Evolutionary conservation across 2,329 filamentous ascomycete genomes (phyloP).

Genomic region (Gaeumannomyces sp.): DNA sequence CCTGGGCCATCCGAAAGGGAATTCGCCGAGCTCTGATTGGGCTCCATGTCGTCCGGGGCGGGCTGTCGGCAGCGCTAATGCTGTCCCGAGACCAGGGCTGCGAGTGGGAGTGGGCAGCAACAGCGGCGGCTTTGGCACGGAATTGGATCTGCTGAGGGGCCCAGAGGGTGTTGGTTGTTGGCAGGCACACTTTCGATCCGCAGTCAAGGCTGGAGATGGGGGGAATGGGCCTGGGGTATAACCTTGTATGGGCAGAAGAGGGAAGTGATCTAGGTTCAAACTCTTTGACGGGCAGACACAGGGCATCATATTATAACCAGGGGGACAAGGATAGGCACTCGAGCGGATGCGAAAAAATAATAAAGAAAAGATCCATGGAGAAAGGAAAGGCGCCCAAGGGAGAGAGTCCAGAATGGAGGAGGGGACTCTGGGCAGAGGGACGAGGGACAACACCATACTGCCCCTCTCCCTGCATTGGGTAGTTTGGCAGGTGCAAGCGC

Average conservation of each 20-base stretch:
- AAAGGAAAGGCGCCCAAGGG: neutral
- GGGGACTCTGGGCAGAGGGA: neutral
- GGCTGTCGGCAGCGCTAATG: neutral
- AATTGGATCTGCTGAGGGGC: neutral
- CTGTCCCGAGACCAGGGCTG: neutral
- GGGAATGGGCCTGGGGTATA: neutral
- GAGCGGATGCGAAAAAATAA: neutral
- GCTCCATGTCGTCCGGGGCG: neutral
- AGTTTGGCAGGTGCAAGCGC: neutral
- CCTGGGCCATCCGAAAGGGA: conserved; percentile 1
- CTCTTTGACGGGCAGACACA: neutral
- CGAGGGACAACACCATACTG: neutral
- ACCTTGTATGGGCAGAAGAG: neutral
- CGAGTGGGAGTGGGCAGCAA: neutral
- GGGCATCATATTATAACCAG: neutral
- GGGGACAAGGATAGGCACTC: neutral
- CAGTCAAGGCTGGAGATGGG: neutral
- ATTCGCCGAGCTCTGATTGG: neutral
- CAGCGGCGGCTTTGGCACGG: neutral
- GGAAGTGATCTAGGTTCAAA: neutral
- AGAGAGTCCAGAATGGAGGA: neutral
- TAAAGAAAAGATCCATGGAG: neutral
- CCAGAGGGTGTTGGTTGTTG: neutral
- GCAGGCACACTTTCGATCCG: neutral
- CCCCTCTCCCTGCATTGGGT: neutral